These are phyloP conservation scores for Arctium lappa DNA, from an alignment of 129 eudicot genomes.

Conservation along the genomic window DNA sequence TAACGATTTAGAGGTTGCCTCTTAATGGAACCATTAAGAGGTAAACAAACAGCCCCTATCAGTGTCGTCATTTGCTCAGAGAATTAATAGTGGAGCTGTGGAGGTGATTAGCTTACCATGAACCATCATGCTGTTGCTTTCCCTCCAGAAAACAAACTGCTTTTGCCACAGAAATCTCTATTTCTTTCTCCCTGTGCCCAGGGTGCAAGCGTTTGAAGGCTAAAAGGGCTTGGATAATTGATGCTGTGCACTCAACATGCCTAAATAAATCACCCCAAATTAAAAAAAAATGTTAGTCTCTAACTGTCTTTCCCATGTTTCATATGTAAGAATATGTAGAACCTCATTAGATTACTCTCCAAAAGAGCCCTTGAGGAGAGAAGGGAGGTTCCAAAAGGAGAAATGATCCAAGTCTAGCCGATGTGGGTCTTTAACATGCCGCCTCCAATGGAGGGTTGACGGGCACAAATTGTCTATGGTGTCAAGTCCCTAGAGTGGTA, in stretches of 20 bases:
- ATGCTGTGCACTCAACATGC: slow-evolving; percentile 65
- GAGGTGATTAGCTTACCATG: slow-evolving; percentile 37
- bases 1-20: too few species aligned
- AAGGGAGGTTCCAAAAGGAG: too few species aligned
- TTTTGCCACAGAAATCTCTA: slow-evolving; percentile 40
- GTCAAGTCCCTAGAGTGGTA: too few species aligned
- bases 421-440: too few species aligned
- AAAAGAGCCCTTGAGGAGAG: not conserved
- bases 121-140: slow-evolving; percentile 33
- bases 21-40: too few species aligned
- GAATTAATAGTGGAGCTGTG: not conserved
- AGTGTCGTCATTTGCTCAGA: not conserved
- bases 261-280: slow-evolving; percentile 24
- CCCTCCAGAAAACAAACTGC: slow-evolving; percentile 30
- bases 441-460: too few species aligned
- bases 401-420: too few species aligned
- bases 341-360: not conserved
- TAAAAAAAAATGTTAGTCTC: not conserved
- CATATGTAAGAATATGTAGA: not conserved
- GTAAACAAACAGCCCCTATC: too few species aligned
- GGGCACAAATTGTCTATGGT: too few species aligned
- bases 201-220: slow-evolving; percentile 47
- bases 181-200: slow-evolving; percentile 50
- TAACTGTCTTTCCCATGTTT: not conserved
- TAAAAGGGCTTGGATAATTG: slow-evolving; percentile 49